Evolutionary conservation across 2,329 filamentous ascomycete species (phyloP), one percentile per base, ranked within the genome.

Genomic region (Ophiosphaerella herpotricha): DNA sequence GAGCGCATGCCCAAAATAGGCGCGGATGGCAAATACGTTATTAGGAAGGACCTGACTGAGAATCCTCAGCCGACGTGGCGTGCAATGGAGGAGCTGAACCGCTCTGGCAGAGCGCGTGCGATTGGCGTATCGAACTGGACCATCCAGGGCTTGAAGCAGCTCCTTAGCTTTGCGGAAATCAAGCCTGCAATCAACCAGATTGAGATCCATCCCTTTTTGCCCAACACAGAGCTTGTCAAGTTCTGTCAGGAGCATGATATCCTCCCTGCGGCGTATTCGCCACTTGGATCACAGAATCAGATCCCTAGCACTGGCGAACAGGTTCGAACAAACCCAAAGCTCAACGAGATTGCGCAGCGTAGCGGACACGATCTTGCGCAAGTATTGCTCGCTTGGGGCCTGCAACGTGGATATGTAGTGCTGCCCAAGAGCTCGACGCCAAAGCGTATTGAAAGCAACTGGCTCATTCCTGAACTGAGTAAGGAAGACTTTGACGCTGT

Each of bases 301-400:
- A 82, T 88, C 16, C 85, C 85, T 45, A 83, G 73, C 53, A 87
- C 85, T 7, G 86, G 86, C 58, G 86, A 89, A 77, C 86, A 82
- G 62, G 85, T 86, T 13, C 78, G 84, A 39, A 87, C 86, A 37
- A 88, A 95, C 58, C 76, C 82, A 50, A 82, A 81, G 16, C 77
- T 94, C 44, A 83, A 84, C 60, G 80, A 79, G 18, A 74, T 95
- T 44, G 85, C 87, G 1, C 77, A 87, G 65, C 91, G 90, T 75
- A 85, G 94, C 69, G 81, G 80, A 55, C 90, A 89, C 77, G 84
- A 85, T 8, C 85, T 89, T 52, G 88, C 89, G 1, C 91, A 96
- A 78, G 78, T 96, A n/a, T 72, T 96, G 67, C 75, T 96, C 43
- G 82, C 91, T 48, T 96, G 91, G 83, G 89, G 88, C 57, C 73